Percentiles rank a stretch among this genome's conserved stretches.
phyloP scores from a whole-genome alignment of 2,329 filamentous ascomycete species.

The Colletotrichum tamarilloi region DNA sequence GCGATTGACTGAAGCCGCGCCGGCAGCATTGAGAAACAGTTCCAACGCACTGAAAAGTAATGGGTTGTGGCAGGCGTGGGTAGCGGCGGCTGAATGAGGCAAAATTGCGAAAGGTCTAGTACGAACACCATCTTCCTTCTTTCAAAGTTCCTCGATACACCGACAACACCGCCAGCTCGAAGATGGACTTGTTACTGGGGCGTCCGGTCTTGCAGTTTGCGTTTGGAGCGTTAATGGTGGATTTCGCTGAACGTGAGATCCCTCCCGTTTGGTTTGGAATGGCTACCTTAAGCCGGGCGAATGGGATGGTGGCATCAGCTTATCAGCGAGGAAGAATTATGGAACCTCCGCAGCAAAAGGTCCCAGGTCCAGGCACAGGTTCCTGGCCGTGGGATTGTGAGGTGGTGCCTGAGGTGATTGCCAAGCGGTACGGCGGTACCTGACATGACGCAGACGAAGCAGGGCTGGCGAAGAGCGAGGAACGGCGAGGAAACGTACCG shows the following conservation, averaged over 20 bases:
- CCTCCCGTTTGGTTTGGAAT: background rate
- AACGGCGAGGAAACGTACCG: background rate
- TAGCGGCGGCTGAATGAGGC: background rate
- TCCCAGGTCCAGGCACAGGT: conserved; percentile 5
- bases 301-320: conserved; percentile 14
- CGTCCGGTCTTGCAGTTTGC: background rate
- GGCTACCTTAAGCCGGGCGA: background rate
- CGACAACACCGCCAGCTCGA: background rate
- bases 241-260: background rate
- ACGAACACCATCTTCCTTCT: background rate
- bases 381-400: background rate
- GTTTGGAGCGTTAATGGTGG: background rate
- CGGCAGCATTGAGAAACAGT: background rate
- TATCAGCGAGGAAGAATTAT: conserved; percentile 5
- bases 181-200: background rate
- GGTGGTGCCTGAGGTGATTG: conserved; percentile 7
- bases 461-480: background rate
- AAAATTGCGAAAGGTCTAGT: background rate
- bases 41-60: background rate
- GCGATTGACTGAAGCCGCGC: background rate
- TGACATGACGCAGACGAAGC: conserved; percentile 31
- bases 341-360: background rate
- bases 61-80: too few relatives aligned
- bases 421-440: conserved; percentile 10
- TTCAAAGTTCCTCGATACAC: background rate